These are phyloP conservation scores for Xylariomycetidae sp. DNA, from an alignment of 2,329 filamentous ascomycete species.

Conservation along the genomic window DNA sequence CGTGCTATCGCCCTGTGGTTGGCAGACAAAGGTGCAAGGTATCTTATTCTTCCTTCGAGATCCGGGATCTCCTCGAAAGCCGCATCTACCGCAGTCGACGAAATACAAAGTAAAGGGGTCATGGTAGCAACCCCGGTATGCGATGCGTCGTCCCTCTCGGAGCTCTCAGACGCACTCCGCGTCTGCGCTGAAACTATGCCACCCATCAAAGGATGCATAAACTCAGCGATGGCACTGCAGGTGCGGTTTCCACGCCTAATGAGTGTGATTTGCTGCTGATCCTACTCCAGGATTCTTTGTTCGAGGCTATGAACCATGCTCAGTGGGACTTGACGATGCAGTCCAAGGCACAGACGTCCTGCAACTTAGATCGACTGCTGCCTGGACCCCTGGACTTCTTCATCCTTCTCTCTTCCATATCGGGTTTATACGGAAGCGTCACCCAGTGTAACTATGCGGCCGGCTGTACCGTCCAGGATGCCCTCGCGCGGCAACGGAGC, in stretches of 20 bases:
- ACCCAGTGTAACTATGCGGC: constrained; percentile 10
- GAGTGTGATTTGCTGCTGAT: too few species aligned
- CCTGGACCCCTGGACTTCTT: constrained; percentile 11
- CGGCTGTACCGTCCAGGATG: constrained; percentile 10
- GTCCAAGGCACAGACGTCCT: constrained; percentile 10
- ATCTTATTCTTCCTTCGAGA: constrained; percentile 15
- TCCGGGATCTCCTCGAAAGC: constrained; percentile 7
- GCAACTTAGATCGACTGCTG: constrained; percentile 8
- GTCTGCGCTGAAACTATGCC: constrained; percentile 1
- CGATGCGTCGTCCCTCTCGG: constrained; percentile 1
- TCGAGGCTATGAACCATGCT: constrained; percentile 11
- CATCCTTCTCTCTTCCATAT: constrained; percentile 8
- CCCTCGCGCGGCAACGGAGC: constrained; percentile 4
- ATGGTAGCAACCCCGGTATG: constrained; percentile 2
- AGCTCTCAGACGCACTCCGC: neutral
- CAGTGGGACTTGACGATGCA: constrained; percentile 7
- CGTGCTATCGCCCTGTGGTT: constrained; percentile 17
- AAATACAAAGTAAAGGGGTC: neutral
- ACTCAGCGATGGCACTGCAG: constrained; percentile 6
- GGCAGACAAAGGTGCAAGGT: constrained; percentile 11
- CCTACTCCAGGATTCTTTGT: constrained; percentile 9
- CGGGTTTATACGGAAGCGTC: constrained; percentile 4
- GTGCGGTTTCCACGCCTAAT: too few species aligned
- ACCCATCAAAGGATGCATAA: constrained; percentile 10
- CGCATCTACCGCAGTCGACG: neutral